Base-by-base conservation (phyloP, 2,329 filamentous ascomycete genomes). In the Colletotrichum lentis region DNA sequence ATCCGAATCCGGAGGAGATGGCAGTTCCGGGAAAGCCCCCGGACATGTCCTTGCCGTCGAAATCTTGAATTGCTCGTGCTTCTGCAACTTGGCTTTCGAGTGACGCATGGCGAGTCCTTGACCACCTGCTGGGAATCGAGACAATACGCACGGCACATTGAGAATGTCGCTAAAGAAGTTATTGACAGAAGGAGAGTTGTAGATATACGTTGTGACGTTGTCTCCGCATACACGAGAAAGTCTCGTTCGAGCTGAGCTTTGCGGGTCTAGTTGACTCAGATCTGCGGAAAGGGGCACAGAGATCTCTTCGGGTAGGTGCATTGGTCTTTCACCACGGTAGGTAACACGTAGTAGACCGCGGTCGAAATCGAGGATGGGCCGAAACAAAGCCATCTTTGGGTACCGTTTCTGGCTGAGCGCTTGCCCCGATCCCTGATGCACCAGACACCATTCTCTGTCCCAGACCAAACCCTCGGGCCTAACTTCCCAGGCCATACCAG, bases 391-490 rank as follows among this genome's bases (percentile, higher is more conserved):
- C 95, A 99, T 98, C 41, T 84, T 88, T 2, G 94, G 92, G 75
- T 96, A 90, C 71, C 90, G 85, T 80, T 98, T 99, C 78, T 98
- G 95, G 75, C 88, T 97, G 62, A 99, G 82, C 6, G 91, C 93
- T 73, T 90, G 89, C 0, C 93, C 91, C 1, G 94, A 96, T 50
- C 93, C 94, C 74, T 90, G 87, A 76, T 97, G 94, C 16, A 99
- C 84, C 22, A 99, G 82, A 79, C 95, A 98, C 95, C 96, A 99
- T 81, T 98, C 95, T 69, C 96, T 86, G 77, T 99, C 96, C 94
- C 95, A 98, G 10, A 90, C 91, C 2, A 99, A 83, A 0, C 96
- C 96, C 80, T 97, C 94, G 8, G 86, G 83, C 63, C 86, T 88
- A 22, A 98, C 85, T 73, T 92, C 88, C 96, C 96, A 99, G 16